phyloP scores from a whole-genome alignment of 345 rosid species.

The Rhodamnia rubescens region DNA sequence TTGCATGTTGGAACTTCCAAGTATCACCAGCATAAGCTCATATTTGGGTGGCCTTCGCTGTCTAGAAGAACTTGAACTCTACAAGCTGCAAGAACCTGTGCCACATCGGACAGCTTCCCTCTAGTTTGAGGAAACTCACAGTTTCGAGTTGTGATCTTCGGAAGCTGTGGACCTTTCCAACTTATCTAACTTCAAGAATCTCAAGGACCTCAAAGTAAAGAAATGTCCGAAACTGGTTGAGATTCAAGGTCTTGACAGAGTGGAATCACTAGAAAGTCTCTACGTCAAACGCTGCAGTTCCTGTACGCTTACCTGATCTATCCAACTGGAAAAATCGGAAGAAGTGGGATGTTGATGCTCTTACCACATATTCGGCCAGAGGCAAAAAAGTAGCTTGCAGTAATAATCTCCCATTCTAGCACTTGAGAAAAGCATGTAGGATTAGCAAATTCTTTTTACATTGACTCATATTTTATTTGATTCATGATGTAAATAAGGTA shows the following conservation, averaged over 20 bases:
- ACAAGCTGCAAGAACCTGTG: fast-evolving
- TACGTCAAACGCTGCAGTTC: fast-evolving
- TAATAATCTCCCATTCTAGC: background rate
- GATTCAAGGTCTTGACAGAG: background rate
- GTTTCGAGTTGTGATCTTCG: fast-evolving
- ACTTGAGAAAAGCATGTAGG: background rate
- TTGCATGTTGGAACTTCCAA: background rate
- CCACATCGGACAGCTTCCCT: background rate
- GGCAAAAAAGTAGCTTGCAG: background rate
- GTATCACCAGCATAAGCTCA: background rate
- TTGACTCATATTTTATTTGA: background rate
- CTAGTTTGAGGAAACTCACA: background rate
- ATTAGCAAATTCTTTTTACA: background rate
- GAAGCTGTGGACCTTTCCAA: background rate
- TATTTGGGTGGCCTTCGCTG: fast-evolving
- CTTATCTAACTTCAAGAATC: background rate
- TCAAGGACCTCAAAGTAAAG: fast-evolving
- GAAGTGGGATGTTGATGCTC: background rate
- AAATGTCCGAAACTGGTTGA: background rate
- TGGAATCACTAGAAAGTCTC: background rate
- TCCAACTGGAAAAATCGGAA: fast-evolving
- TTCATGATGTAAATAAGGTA: background rate
- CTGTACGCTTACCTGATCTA: background rate
- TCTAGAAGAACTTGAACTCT: fast-evolving
- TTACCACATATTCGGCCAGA: fast-evolving